Evolutionary conservation across 192 early-diverging fungal genomes (phyloP).

Genomic region (Chytriomyces confervae): DNA sequence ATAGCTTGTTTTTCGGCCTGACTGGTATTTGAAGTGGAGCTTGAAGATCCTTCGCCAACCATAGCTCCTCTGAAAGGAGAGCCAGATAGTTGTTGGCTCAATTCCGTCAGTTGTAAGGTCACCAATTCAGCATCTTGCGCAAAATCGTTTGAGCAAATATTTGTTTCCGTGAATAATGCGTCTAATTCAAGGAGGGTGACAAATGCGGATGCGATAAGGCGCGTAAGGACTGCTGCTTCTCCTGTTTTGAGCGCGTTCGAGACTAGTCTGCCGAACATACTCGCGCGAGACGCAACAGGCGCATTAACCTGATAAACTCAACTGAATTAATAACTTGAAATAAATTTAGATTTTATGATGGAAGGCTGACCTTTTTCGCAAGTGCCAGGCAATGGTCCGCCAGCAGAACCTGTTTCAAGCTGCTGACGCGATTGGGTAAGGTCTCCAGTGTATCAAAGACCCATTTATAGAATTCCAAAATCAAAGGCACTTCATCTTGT

Average conservation of each 20-base stretch:
- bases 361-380: constrained; percentile 26
- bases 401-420: not conserved
- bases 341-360: constrained; percentile 4
- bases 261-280: not conserved
- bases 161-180: constrained; percentile 13
- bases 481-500: too few relatives aligned
- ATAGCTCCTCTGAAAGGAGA: too few relatives aligned
- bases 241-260: not conserved
- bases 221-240: not conserved
- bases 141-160: not conserved
- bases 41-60: not conserved
- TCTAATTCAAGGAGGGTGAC: not conserved
- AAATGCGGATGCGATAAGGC: not conserved
- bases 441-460: not conserved
- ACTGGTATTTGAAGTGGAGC: not conserved
- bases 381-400: constrained; percentile 26
- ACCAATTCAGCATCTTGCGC: not conserved
- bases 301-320: not conserved
- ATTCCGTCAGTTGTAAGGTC: not conserved
- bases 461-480: constrained; percentile 3
- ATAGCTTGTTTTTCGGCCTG: not conserved
- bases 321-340: not conserved
- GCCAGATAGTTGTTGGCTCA: not conserved
- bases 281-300: not conserved
- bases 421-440: not conserved